Evolutionary conservation across 257 asterid species (phyloP), one percentile per base, ranked within the genome.

Genomic region (Osmanthus fragrans): DNA sequence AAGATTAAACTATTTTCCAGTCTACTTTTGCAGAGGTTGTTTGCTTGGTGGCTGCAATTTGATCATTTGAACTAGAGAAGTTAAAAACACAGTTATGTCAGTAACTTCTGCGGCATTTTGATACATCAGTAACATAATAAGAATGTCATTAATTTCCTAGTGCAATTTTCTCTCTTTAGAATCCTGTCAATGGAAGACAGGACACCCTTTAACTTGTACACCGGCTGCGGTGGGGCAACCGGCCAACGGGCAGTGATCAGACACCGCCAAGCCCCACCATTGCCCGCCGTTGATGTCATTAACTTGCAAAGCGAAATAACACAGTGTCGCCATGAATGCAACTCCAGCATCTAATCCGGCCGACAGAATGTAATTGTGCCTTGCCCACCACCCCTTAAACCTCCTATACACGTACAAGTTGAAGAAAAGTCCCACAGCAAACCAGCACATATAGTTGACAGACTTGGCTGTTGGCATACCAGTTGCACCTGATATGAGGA

Each of bases 261-360:
- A 90, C 1, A 47, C 75, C 15, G 72, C 54, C 88, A 89, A 54
- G 2, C 96, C 98, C 98, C 94, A 91, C 98, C 98, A 93, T 10
- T 40, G 33, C 0, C 92, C 89, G 2, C 96, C 97, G 16, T 15
- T n/a, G 51, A 87, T 80, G 2, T 77, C 85, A 4, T 70, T 54
- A 29, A 23, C 68, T 29, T 93, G 97, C 81, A 93, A 45, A 2
- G 92, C 75, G 56, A 88, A 80, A 80, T 85, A 91, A 49, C 89
- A 81, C 8, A 91, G 76, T 0, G 87, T 83, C 4, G 90, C 98
- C 96, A 93, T 89, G 67, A 93, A 88, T 0, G 97, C 98, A 25
- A 93, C 87, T 5, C 98, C 98, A 2, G 95, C 97, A 54, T 90
- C 89, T 1, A 91, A 76, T 0, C 93, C 97, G 0, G 92, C 97